Percentiles rank a stretch among this genome's conserved stretches.
Conservation (phyloP, 2,329 filamentous ascomycete species). For the Arachnomyces sp. region DNA sequence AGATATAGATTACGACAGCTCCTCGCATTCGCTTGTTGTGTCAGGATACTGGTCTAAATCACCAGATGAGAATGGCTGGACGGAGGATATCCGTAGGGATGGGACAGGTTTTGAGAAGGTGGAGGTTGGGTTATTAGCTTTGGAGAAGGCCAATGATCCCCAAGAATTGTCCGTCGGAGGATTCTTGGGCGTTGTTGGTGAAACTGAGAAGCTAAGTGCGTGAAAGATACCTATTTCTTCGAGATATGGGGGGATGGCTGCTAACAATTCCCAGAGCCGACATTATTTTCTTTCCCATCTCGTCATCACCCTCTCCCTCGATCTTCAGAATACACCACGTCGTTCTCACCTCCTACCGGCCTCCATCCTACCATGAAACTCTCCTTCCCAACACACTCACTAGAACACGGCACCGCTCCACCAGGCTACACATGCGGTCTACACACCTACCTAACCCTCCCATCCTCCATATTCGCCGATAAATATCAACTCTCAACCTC, state of each 20-base stretch:
- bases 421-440: slow-evolving; percentile 57
- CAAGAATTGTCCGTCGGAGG: slow-evolving; percentile 75
- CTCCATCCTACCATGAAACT: slow-evolving; percentile 76
- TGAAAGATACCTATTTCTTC: slow-evolving; percentile 7
- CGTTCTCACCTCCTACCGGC: slow-evolving; percentile 65
- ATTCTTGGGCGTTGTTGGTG: slow-evolving; percentile 68
- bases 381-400: slow-evolving; percentile 46
- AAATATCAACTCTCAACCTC: slow-evolving; percentile 65
- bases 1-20: slow-evolving; percentile 70
- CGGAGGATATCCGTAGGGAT: slow-evolving; percentile 33
- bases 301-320: slow-evolving; percentile 58
- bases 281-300: slow-evolving; percentile 75
- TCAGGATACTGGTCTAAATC: slow-evolving; percentile 54
- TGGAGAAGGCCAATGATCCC: slow-evolving; percentile 50
- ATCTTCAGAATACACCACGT: slow-evolving; percentile 51
- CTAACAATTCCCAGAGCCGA: slow-evolving; percentile 47
- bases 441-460: slow-evolving; percentile 75
- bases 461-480: slow-evolving; percentile 75
- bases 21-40: slow-evolving; percentile 57
- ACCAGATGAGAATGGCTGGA: slow-evolving; percentile 34
- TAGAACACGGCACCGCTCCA: slow-evolving; percentile 33
- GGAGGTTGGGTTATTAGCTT: slow-evolving; percentile 72
- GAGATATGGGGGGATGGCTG: slow-evolving; percentile 4
- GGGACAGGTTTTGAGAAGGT: slow-evolving; percentile 44
- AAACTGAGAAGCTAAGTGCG: slow-evolving; percentile 60